Conservation (phyloP, 2,329 filamentous ascomycete species). For the Mycogone perniciosa region DNA sequence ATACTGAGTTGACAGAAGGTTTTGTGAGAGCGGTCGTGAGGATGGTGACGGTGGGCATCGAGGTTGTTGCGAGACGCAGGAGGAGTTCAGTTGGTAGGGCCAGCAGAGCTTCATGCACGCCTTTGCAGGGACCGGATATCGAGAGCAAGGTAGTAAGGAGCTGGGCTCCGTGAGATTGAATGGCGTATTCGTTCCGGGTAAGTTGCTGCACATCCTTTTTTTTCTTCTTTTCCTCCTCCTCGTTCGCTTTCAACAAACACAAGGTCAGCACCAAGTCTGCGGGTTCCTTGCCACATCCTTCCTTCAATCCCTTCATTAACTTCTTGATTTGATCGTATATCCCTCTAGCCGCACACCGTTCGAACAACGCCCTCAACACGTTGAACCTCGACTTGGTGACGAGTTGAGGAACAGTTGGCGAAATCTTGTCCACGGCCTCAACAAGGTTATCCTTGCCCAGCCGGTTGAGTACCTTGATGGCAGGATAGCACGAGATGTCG, state of each 20-base stretch:
- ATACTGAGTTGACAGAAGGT: slow-evolving; percentile 42
- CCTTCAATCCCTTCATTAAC: slow-evolving; percentile 42
- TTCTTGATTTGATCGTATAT: slow-evolving; percentile 45
- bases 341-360: slow-evolving; percentile 68
- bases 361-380: slow-evolving; percentile 74
- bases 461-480: slow-evolving; percentile 73
- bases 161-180: slow-evolving; percentile 67
- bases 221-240: slow-evolving; percentile 26
- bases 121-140: slow-evolving; percentile 62
- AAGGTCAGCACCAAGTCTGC: slow-evolving; percentile 44
- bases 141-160: slow-evolving; percentile 74
- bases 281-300: slow-evolving; percentile 42
- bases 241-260: slow-evolving; percentile 38
- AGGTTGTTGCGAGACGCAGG: slow-evolving; percentile 56
- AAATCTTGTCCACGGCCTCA: slow-evolving; percentile 63
- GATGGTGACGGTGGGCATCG: slow-evolving; percentile 43
- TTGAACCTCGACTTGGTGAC: slow-evolving; percentile 70
- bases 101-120: slow-evolving; percentile 68
- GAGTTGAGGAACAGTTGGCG: slow-evolving; percentile 65
- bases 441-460: slow-evolving; percentile 81
- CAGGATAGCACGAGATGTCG: slow-evolving; percentile 83
- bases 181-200: slow-evolving; percentile 50
- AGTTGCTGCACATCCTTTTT: slow-evolving; percentile 32
- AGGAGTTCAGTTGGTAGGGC: slow-evolving; percentile 50
- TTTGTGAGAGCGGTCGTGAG: slow-evolving; percentile 45